Conservation (phyloP, 441 rosid genomes). For the Corymbia calophylla region DNA sequence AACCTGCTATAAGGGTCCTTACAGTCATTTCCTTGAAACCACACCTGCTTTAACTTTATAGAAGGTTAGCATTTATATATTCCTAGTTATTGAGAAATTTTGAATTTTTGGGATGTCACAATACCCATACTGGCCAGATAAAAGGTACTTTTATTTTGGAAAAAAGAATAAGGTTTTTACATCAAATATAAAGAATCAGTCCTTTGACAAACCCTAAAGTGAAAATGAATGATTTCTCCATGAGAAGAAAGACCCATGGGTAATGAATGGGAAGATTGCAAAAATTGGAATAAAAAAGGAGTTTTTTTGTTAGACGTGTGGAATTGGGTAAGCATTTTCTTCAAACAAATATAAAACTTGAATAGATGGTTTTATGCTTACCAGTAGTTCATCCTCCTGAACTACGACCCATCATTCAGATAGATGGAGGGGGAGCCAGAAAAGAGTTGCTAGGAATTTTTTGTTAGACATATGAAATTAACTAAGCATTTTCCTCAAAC, state of each 20-base stretch:
- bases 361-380: not conserved
- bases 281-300: not conserved
- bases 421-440: not conserved
- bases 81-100: too few species aligned
- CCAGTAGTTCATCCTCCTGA: not conserved
- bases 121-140: not conserved
- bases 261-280: not conserved
- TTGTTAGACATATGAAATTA: too few species aligned
- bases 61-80: too few species aligned
- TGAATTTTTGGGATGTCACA: too few species aligned
- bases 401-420: not conserved
- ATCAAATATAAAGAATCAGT: not conserved
- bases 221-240: not conserved
- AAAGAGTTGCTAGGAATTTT: too few species aligned
- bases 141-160: not conserved
- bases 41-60: too few species aligned
- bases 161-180: not conserved
- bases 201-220: rapidly evolving
- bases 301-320: not conserved
- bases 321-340: not conserved
- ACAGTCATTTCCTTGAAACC: too few species aligned
- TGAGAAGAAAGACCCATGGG: not conserved
- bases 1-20: too few species aligned
- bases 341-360: too few species aligned
- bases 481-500: too few species aligned